Conservation (phyloP, 176 grass and related monocot species). For the Urochloa ruziziensis region DNA sequence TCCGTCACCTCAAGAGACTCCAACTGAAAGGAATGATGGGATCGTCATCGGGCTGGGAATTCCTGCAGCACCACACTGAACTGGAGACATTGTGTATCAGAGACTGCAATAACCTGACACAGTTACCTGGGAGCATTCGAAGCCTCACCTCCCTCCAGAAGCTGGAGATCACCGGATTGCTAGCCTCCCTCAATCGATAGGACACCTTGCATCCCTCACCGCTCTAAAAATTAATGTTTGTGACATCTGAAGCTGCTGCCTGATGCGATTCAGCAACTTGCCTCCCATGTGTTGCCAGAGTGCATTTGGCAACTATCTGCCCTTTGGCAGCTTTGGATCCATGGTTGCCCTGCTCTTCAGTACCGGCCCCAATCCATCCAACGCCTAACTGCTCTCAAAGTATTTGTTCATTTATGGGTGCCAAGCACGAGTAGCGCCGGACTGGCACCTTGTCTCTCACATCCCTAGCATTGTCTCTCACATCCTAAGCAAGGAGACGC, state of each 20-base stretch:
- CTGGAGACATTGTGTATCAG: not conserved
- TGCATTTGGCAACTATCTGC: not conserved
- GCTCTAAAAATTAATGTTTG: rapidly evolving
- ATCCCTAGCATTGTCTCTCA: no score
- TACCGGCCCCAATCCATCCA: not conserved
- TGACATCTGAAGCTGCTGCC: not conserved
- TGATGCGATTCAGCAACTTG: not conserved
- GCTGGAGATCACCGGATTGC: not conserved
- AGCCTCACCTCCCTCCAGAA: not conserved
- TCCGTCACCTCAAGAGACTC: not conserved
- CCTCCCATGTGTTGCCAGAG: not conserved
- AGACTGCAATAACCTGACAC: not conserved
- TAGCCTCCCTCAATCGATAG: not conserved
- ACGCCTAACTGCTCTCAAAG: not conserved
- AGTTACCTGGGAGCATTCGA: not conserved
- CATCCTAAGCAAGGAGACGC: no score
- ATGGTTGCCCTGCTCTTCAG: not conserved
- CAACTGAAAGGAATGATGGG: not conserved
- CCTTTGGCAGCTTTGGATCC: not conserved
- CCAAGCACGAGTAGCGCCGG: no score
- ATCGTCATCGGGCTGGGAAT: not conserved
- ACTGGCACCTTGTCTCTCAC: no score
- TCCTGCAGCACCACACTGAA: not conserved
- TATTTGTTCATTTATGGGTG: not conserved
- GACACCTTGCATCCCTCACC: not conserved